Percentiles rank a stretch among this genome's conserved stretches.
These are phyloP conservation scores for Anethum foeniculum DNA, from an alignment of 140 eudicot genomes.

Conservation along the genomic window DNA sequence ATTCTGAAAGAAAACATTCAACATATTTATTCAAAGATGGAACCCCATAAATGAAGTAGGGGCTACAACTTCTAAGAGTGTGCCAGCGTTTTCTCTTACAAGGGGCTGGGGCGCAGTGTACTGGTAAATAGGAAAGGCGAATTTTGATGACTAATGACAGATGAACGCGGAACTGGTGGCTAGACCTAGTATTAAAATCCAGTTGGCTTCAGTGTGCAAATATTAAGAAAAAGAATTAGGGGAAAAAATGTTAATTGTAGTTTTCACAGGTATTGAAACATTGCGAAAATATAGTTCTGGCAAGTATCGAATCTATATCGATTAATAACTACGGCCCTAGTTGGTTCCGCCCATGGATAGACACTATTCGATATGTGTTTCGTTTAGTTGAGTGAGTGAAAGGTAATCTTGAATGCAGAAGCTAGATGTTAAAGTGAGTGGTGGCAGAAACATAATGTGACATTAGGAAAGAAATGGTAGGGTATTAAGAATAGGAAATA, in stretches of 20 bases:
- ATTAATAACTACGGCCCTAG: neutral
- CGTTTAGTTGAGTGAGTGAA: slow-evolving; percentile 17
- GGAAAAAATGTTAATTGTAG: neutral
- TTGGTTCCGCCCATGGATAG: slow-evolving; percentile 6
- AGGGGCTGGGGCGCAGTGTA: no score
- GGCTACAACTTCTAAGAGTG: no score
- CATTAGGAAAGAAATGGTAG: slow-evolving; percentile 24
- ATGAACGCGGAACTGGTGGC: no score
- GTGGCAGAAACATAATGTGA: slow-evolving; percentile 18
- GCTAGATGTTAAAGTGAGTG: slow-evolving; percentile 23
- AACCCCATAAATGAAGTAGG: no score
- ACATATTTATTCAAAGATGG: no score
- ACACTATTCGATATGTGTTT: neutral
- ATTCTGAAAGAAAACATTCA: no score
- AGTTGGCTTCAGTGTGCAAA: neutral
- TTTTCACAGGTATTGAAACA: neutral
- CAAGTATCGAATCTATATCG: neutral
- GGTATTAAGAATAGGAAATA: slow-evolving; percentile 27
- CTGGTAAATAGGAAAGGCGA: no score
- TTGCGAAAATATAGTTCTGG: neutral
- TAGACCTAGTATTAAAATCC: neutral
- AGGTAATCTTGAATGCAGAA: slow-evolving; percentile 18
- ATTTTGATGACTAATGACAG: no score
- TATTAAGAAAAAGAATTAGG: no score
- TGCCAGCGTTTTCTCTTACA: no score